phyloP scores from a whole-genome alignment of 2,329 filamentous ascomycete genomes.

The Colletotrichum spinosum region DNA sequence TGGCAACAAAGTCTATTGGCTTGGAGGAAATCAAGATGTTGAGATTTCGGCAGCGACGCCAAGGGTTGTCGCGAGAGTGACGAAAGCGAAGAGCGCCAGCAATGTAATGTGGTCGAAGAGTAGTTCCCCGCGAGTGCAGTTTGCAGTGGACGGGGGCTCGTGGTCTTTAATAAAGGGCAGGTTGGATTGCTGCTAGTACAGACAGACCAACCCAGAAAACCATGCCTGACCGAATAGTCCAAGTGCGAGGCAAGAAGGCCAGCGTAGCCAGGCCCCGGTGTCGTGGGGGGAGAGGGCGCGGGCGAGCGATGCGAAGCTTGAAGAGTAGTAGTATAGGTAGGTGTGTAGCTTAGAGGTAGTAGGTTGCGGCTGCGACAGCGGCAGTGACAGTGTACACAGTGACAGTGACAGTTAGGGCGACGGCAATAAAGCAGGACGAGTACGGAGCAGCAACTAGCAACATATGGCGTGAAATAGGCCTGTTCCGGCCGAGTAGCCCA shows the following conservation, averaged over 20 bases:
- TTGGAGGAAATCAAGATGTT: neutral
- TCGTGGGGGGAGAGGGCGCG: neutral
- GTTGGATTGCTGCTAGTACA: constrained; percentile 19
- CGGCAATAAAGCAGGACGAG: neutral
- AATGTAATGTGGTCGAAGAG: neutral
- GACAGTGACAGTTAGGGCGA: neutral
- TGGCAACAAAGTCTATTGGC: constrained; percentile 3
- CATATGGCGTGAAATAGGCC: too few species aligned
- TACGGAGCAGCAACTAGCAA: neutral
- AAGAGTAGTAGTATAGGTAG: neutral
- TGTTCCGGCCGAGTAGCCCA: too few species aligned
- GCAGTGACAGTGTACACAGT: neutral
- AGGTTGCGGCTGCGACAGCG: neutral
- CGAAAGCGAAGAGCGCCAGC: neutral
- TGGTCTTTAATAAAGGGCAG: constrained; percentile 28
- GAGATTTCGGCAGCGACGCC: neutral
- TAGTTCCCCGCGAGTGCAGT: constrained; percentile 6
- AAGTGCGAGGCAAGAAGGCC: neutral
- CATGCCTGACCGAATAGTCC: neutral
- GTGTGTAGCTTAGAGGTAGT: too few species aligned
- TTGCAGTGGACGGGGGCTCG: constrained; percentile 20
- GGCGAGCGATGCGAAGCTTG: constrained; percentile 8
- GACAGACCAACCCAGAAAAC: neutral
- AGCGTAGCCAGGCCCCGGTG: constrained; percentile 3
- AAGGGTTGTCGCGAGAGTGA: neutral